Base-by-base conservation (phyloP, 805 yeast species). In the Wickerhamia fluorescens region DNA sequence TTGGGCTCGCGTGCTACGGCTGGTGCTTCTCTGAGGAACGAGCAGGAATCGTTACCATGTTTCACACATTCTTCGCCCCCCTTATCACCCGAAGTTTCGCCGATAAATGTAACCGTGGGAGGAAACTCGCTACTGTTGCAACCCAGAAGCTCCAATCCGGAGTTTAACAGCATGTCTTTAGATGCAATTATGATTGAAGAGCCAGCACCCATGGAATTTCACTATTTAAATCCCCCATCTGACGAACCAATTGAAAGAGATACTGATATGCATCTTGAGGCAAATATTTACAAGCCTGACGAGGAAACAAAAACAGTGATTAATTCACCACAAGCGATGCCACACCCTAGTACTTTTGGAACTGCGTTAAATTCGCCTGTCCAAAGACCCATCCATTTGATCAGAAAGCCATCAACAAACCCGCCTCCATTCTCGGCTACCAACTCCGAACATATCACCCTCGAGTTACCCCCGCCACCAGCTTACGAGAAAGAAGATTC, bases 301-400 rank as follows among this genome's bases (percentile, higher is more conserved):
- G 47, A 66, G 13, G 67, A 66, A 4, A 28, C 37, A 1, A 36
- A 41, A 8, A 48, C 61, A 4, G 71, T 61, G 29, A 41, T 75
- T 29, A 56, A 67, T 17, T 75, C 84, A 1, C 81, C 83, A 2
- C 87, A 75, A 36, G 86, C 84, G 4, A 46, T 67, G 25, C 85
- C 85, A 3, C 56, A 50, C 38, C 55, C 58, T 4, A 53, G 42
- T 2, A 51, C 58, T 1, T 44, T 56, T 28, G 54, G 62, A 14
- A 71, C 80, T 1, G 61, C 73, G 2, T 48, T 72, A 5, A 51
- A 53, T 7, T 45, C 58, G 5, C 58, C 68, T 19, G 18, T 47
- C 6, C 41, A 38, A 21, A 41, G 80, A 19, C 82, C 85, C 0
- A 66, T 76, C 15, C 73, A 70, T 42, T 47, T 72, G 13, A 45